A percentile compares a stretch with the other conserved stretches of the same genome.
Evolutionary conservation across 345 rosid species (phyloP).

Genomic region (Turnera subulata): DNA sequence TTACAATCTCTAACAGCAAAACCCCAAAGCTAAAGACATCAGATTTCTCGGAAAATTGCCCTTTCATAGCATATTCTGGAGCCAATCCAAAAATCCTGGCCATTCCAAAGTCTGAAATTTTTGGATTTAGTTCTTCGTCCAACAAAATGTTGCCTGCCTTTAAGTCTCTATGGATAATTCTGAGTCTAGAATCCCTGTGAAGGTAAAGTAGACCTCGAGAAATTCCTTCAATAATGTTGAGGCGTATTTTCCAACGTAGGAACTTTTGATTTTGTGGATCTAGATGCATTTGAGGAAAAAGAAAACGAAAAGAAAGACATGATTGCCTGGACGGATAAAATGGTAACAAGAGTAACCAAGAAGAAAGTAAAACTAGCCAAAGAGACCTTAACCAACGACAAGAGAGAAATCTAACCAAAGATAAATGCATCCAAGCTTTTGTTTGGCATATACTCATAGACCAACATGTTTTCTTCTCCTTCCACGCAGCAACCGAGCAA

Average conservation of each 20-base stretch:
- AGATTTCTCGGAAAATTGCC: slow-evolving; percentile 37
- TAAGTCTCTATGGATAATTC: slow-evolving; percentile 15
- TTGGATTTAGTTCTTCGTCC: slow-evolving; percentile 18
- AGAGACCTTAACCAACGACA: no score
- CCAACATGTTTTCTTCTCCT: slow-evolving; percentile 31
- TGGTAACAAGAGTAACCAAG: neutral
- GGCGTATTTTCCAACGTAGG: slow-evolving; percentile 2
- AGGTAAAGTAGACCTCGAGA: slow-evolving; percentile 17
- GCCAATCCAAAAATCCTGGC: slow-evolving; percentile 33
- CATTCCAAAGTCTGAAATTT: slow-evolving; percentile 22
- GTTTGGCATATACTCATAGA: slow-evolving; percentile 37
- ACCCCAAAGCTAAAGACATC: slow-evolving; percentile 4
- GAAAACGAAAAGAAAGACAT: neutral
- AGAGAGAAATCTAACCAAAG: neutral
- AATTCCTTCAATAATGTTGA: slow-evolving; percentile 13
- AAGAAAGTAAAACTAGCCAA: no score
- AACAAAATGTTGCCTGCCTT: slow-evolving; percentile 17
- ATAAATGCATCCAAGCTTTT: slow-evolving; percentile 28
- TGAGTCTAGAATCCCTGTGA: slow-evolving; percentile 13
- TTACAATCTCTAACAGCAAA: slow-evolving; percentile 26
- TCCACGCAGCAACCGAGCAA: slow-evolving; percentile 34
- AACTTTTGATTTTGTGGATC: slow-evolving; percentile 3
- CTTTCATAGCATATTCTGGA: slow-evolving; percentile 44
- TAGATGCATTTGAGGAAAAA: neutral
- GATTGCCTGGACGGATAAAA: neutral